A percentile compares a stretch with the other conserved stretches of the same genome.
Conservation (phyloP, 163 green algal genomes). For the Chlorella variabilis region DNA sequence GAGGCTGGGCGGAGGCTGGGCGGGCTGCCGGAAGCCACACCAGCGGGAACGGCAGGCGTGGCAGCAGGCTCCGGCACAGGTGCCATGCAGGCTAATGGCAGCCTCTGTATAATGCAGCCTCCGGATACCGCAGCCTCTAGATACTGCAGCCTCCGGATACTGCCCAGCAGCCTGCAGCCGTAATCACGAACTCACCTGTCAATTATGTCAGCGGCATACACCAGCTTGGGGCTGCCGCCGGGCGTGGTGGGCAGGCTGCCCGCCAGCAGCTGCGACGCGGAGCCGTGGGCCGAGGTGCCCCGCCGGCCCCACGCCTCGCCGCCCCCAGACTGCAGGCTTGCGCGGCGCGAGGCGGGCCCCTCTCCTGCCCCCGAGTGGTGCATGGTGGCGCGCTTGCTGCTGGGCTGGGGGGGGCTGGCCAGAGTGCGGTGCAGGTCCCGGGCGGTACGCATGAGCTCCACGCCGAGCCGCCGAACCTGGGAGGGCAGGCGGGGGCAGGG, state of each 20-base stretch:
- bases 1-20: too few relatives aligned
- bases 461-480: slow-evolving; percentile 17
- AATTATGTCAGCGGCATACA: slow-evolving; percentile 32
- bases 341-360: background rate
- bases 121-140: too few relatives aligned
- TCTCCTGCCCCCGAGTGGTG: background rate
- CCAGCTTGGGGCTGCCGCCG: background rate
- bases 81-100: too few relatives aligned
- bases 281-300: background rate
- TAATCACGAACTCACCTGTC: slow-evolving; percentile 32
- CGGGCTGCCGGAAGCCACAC: too few relatives aligned
- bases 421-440: slow-evolving; percentile 22
- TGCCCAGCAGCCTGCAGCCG: too few relatives aligned
- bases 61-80: too few relatives aligned
- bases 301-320: background rate
- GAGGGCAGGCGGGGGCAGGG: background rate
- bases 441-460: slow-evolving; percentile 27
- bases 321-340: background rate
- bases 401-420: background rate
- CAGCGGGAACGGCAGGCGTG: too few relatives aligned
- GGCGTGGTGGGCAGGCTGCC: slow-evolving; percentile 1
- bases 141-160: too few relatives aligned
- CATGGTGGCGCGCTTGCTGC: slow-evolving; percentile 31
- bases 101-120: too few relatives aligned
- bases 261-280: background rate